Evolutionary conservation across 768 basidiomycete species (phyloP).

Genomic region (Pleurotus tuoliensis): DNA sequence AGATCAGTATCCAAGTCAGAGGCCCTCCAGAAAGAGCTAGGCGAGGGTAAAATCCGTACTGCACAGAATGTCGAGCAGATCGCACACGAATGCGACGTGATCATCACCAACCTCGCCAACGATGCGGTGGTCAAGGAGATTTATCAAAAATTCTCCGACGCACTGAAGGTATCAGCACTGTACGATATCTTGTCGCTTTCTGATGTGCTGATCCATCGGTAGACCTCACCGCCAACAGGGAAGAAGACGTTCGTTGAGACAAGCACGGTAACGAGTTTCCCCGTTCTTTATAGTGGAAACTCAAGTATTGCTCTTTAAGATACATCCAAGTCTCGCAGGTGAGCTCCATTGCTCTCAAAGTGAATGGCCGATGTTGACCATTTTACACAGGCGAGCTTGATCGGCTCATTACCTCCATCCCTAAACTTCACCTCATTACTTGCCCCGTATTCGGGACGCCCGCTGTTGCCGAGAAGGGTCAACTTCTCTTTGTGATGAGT

Average conservation of each 20-base stretch:
- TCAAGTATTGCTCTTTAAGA: constrained; percentile 27
- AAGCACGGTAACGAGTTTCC: constrained; percentile 52
- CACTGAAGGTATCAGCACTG: constrained; percentile 44
- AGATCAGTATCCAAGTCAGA: constrained; percentile 62
- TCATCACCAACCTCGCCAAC: constrained; percentile 69
- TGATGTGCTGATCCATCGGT: constrained; percentile 4
- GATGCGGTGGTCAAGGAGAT: constrained; percentile 67
- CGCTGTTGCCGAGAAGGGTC: constrained; percentile 55
- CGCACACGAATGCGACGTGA: constrained; percentile 64
- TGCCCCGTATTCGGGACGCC: constrained; percentile 80
- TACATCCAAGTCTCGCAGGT: constrained; percentile 54
- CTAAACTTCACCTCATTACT: constrained; percentile 62
- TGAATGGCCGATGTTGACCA: not conserved
- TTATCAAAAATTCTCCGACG: constrained; percentile 56
- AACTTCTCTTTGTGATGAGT: constrained; percentile 72
- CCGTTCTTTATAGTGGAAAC: too few relatives aligned
- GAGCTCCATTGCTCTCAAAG: constrained; percentile 5
- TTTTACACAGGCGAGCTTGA: constrained; percentile 59
- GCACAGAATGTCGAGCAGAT: constrained; percentile 57
- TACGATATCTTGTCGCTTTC: not conserved
- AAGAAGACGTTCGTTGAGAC: constrained; percentile 83
- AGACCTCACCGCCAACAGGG: constrained; percentile 40
- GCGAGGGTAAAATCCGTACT: constrained; percentile 47
- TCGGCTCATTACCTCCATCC: constrained; percentile 51
- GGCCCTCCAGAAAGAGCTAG: constrained; percentile 52